These are phyloP conservation scores for Epichloe gansuensis DNA, from an alignment of 2,329 filamentous ascomycete species.

Conservation along the genomic window DNA sequence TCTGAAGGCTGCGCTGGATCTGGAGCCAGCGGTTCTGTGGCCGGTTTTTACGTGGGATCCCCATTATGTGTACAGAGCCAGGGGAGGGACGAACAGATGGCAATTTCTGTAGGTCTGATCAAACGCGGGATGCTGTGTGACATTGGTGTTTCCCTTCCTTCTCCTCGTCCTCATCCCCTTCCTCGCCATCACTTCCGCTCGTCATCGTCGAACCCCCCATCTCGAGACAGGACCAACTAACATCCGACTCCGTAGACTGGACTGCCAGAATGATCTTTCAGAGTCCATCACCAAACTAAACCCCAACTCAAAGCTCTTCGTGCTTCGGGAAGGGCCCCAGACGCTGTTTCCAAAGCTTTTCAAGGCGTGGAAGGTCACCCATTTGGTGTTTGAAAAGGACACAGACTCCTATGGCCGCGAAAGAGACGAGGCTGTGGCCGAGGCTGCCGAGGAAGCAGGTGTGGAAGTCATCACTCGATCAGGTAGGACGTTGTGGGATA, in stretches of 20 bases:
- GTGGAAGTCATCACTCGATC: constrained; percentile 53
- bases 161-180: not conserved
- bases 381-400: constrained; percentile 69
- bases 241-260: constrained; percentile 35
- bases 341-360: constrained; percentile 62
- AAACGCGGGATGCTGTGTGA: not conserved
- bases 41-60: constrained; percentile 74
- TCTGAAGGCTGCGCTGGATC: constrained; percentile 56
- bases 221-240: not conserved
- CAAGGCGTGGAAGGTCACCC: constrained; percentile 60
- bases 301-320: constrained; percentile 55
- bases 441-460: constrained; percentile 50
- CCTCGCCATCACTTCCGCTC: not conserved
- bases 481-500: constrained; percentile 63
- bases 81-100: constrained; percentile 63
- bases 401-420: constrained; percentile 60
- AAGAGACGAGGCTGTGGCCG: constrained; percentile 46
- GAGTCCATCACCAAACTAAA: constrained; percentile 57
- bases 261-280: constrained; percentile 62
- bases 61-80: constrained; percentile 62
- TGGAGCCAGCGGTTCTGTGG: constrained; percentile 57
- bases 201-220: not conserved
- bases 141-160: not conserved
- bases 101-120: constrained; percentile 46
- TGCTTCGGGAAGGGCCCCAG: constrained; percentile 60